Evolutionary conservation across 495 filamentous ascomycete genomes (phyloP), one percentile per base, ranked within the genome.

Genomic region (Jackrogersella minutella): DNA sequence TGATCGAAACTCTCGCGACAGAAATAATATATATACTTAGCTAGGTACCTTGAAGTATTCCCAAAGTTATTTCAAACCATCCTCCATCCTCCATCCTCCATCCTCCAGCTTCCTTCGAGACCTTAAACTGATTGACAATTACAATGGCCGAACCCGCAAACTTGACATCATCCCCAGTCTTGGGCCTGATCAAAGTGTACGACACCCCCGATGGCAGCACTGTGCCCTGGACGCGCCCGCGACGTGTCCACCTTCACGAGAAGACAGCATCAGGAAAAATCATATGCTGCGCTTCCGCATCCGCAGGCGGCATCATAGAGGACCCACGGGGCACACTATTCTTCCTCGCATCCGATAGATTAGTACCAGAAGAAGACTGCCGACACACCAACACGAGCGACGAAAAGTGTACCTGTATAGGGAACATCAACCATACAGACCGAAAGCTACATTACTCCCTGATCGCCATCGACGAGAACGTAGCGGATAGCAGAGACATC

Each of bases 241-340:
- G 33, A 5, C 49, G 31, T n/a, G 13, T 56, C 21, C 63, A 66
- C 26, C 50, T 66, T 1, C 63, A 66, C 34, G n/a, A 36, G 40
- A 66, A 34, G 14, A 56, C 33, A 2, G 6, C 49, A 11, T 31
- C 47, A 3, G 56, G 56, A 10, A 22, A 0, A 0, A 55, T 34
- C 8, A 11, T 21, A n/a, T 66, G 63, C 56, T 49, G 63, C 26
- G 4, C 37, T 6, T 30, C 49, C n/a, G 16, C 47, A 17, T 49
- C 33, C 26, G 49, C 41, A 2, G 63, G 63, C 40, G 63, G 63
- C 26, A 34, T 66, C 22, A 24, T 66, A 4, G 31, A 59, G 31
- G 56, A 37, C 11, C 16, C 14, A 1, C 1, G n/a, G 16, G 11
- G 10, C 8, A 13, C 1, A 2, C 30, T 54, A 0, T 44, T 46